Conservation (phyloP, 257 asterid species). For the Petunia axillaris region DNA sequence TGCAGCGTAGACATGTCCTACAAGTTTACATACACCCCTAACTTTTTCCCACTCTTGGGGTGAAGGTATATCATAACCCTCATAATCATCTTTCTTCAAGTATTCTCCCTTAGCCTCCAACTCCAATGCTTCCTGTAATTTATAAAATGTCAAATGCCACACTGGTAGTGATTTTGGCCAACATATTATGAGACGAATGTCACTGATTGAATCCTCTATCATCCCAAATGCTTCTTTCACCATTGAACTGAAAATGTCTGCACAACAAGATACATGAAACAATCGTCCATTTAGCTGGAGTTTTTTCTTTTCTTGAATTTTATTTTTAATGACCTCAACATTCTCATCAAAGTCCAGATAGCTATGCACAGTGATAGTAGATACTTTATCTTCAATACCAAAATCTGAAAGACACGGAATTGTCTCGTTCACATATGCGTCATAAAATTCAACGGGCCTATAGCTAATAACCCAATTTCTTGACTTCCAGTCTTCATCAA, state of each 20-base stretch:
- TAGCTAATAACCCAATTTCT: constrained; percentile 23
- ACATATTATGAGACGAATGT: constrained; percentile 20
- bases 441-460: neutral
- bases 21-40: constrained; percentile 28
- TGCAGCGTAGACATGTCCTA: constrained; percentile 22
- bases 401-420: constrained; percentile 28
- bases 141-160: constrained; percentile 30
- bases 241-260: constrained; percentile 33
- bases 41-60: constrained; percentile 37
- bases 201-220: constrained; percentile 26
- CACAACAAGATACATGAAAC: constrained; percentile 33
- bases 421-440: constrained; percentile 7
- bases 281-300: constrained; percentile 22
- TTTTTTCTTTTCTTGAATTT: constrained; percentile 15
- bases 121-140: constrained; percentile 29
- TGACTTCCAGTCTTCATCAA: constrained; percentile 32
- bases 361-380: constrained; percentile 20
- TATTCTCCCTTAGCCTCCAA: constrained; percentile 30
- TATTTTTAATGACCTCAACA: constrained; percentile 15
- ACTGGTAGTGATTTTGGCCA: constrained; percentile 8
- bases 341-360: constrained; percentile 22
- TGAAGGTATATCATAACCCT: constrained; percentile 25
- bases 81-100: neutral
- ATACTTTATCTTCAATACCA: constrained; percentile 25
- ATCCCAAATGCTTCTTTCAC: constrained; percentile 28